Conservation (phyloP, 805 yeast genomes). For the Wickerhamiella azymoides region DNA sequence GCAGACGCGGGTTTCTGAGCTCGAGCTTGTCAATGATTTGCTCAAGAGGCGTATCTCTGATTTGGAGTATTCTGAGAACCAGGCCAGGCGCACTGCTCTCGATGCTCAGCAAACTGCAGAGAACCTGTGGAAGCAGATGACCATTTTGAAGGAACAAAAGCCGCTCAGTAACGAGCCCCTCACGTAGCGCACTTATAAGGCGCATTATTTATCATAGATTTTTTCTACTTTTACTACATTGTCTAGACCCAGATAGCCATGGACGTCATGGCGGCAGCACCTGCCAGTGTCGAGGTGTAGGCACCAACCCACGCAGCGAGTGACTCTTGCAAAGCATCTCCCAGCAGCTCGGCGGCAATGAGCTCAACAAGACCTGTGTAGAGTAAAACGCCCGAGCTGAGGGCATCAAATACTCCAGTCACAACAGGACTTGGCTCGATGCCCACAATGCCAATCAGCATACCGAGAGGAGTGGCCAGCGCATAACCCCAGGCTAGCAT, state of each 20-base stretch:
- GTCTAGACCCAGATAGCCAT: slow-evolving; percentile 53
- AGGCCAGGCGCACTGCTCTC: slow-evolving; percentile 20
- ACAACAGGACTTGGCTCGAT: slow-evolving; percentile 45
- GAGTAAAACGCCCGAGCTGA: slow-evolving; percentile 64
- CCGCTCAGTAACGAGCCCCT: slow-evolving; percentile 2
- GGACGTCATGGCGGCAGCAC: slow-evolving; percentile 49
- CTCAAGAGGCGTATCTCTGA: slow-evolving; percentile 73
- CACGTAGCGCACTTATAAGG: neutral
- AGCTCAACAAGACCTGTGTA: slow-evolving; percentile 69
- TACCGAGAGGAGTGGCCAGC: slow-evolving; percentile 57
- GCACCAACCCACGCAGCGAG: slow-evolving; percentile 15
- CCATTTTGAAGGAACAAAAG: neutral
- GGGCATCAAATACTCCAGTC: slow-evolving; percentile 60
- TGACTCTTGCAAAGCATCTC: slow-evolving; percentile 22
- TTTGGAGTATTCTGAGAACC: slow-evolving; percentile 39
- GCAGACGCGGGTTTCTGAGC: slow-evolving; percentile 68
- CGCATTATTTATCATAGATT: neutral
- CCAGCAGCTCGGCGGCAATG: slow-evolving; percentile 61
- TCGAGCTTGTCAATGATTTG: slow-evolving; percentile 81
- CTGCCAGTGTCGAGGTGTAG: slow-evolving; percentile 30
- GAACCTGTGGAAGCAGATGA: slow-evolving; percentile 9
- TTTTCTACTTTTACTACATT: no score
- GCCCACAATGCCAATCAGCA: slow-evolving; percentile 68
- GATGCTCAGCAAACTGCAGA: slow-evolving; percentile 11
- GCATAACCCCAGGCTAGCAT: slow-evolving; percentile 31